phyloP scores from a whole-genome alignment of 768 basidiomycete genomes.

The Trametes cingulata region DNA sequence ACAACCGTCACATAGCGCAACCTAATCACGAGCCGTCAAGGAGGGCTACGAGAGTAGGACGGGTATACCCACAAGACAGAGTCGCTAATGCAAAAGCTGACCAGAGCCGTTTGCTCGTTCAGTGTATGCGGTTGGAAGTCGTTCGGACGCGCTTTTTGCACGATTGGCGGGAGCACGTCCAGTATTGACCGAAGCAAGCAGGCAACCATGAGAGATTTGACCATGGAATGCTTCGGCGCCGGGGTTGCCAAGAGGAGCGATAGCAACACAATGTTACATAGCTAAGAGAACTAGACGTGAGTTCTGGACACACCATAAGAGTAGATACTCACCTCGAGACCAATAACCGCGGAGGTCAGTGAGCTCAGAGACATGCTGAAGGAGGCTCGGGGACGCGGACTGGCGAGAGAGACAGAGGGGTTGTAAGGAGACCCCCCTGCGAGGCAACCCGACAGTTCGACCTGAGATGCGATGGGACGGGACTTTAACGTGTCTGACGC shows the following conservation, averaged over 20 bases:
- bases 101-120: background rate
- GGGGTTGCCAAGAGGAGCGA: conserved; percentile 22
- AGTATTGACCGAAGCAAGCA: conserved; percentile 21
- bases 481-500: background rate
- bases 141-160: conserved; percentile 3
- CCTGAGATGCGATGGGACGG: background rate
- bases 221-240: conserved; percentile 26
- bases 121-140: conserved; percentile 1
- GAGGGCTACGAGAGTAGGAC: too few relatives aligned
- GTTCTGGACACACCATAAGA: background rate
- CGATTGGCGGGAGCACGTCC: conserved; percentile 18
- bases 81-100: conserved; percentile 21
- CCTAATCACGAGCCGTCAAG: background rate
- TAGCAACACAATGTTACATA: conserved; percentile 13
- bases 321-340: conserved; percentile 20
- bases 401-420: background rate
- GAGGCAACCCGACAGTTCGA: background rate
- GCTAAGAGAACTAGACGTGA: background rate
- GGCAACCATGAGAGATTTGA: conserved; percentile 22
- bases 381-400: background rate
- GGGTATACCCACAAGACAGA: conserved; percentile 20
- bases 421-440: background rate
- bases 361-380: conserved; percentile 3
- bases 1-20: conserved; percentile 25
- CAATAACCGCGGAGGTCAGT: conserved; percentile 19